Evolutionary conservation across 2,329 filamentous ascomycete genomes (phyloP).

Genomic region (Neonectria coccinea): DNA sequence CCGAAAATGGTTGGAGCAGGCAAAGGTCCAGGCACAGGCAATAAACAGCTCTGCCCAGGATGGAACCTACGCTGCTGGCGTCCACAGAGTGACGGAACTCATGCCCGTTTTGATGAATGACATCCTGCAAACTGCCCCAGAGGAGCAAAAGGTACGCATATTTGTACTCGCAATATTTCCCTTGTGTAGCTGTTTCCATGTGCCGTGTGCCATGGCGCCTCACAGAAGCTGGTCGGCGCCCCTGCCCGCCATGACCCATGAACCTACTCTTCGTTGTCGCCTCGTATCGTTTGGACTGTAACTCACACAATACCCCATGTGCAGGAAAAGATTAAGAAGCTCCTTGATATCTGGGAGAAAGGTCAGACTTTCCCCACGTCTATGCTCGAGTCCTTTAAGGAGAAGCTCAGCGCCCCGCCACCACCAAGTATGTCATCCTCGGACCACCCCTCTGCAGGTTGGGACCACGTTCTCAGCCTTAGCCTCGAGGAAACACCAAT

Average conservation of each 20-base stretch:
- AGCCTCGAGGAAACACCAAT: conserved; percentile 14
- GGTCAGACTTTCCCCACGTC: conserved; percentile 87
- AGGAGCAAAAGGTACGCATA: conserved; percentile 94
- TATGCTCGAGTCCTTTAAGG: conserved; percentile 85
- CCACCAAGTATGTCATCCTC: conserved; percentile 70
- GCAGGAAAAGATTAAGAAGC: conserved; percentile 93
- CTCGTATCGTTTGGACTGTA: conserved; percentile 45
- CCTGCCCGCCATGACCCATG: conserved; percentile 32
- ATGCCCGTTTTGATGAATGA: conserved; percentile 96
- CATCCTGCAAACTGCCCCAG: conserved; percentile 86
- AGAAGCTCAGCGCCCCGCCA: conserved; percentile 75
- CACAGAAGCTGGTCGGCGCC: conserved; percentile 26
- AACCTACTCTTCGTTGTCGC: conserved; percentile 28
- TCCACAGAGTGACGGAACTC: conserved; percentile 95
- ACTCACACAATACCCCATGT: conserved; percentile 58
- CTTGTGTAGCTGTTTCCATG: conserved; percentile 40
- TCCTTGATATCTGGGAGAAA: conserved; percentile 98
- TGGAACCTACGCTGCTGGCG: conserved; percentile 93
- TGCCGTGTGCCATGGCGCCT: conserved; percentile 32
- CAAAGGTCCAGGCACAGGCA: conserved; percentile 85
- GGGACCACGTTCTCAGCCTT: conserved; percentile 8
- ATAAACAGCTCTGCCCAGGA: conserved; percentile 84
- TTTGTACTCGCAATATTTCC: conserved; percentile 38
- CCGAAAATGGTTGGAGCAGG: conserved; percentile 97
- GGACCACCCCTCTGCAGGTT: conserved; percentile 5